phyloP scores from a whole-genome alignment of 495 filamentous ascomycete species.

The Evernia prunastri region DNA sequence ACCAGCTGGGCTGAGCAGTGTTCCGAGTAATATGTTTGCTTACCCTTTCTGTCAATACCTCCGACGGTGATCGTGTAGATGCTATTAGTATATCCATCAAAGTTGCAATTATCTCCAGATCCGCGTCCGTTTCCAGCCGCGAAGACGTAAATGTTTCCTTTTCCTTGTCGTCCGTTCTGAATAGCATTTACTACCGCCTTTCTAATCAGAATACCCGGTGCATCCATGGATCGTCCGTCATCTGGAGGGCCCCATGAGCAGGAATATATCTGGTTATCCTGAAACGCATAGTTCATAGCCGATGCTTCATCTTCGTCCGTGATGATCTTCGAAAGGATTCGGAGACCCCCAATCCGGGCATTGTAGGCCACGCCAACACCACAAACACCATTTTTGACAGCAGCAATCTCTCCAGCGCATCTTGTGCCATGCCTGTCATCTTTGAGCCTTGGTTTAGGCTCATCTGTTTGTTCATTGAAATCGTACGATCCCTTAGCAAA shows the following conservation, averaged over 20 bases:
- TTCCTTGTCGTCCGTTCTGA: slow-evolving; percentile 74
- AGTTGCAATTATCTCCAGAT: slow-evolving; percentile 95
- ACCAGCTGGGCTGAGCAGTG: slow-evolving; percentile 91
- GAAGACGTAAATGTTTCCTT: slow-evolving; percentile 94
- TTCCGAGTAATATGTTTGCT: slow-evolving; percentile 90
- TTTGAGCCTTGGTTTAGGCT: slow-evolving; percentile 68
- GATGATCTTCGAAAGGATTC: slow-evolving; percentile 86
- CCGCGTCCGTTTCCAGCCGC: slow-evolving; percentile 89
- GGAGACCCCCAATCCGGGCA: slow-evolving; percentile 79
- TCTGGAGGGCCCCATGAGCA: slow-evolving; percentile 98
- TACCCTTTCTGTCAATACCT: slow-evolving; percentile 77
- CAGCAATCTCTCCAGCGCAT: slow-evolving; percentile 90
- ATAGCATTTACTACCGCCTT: slow-evolving; percentile 87
- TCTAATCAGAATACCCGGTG: slow-evolving; percentile 79
- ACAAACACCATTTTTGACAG: slow-evolving; percentile 86
- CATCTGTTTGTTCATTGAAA: slow-evolving; percentile 76
- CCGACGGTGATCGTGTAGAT: slow-evolving; percentile 98
- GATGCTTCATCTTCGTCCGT: slow-evolving; percentile 86
- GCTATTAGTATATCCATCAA: slow-evolving; percentile 98
- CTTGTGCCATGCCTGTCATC: slow-evolving; percentile 90
- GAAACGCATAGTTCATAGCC: slow-evolving; percentile 84
- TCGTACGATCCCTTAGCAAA: slow-evolving; percentile 89
- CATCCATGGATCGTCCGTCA: slow-evolving; percentile 89
- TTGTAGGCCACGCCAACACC: slow-evolving; percentile 93
- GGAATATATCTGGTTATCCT: slow-evolving; percentile 94